Evolutionary conservation across 2,329 filamentous ascomycete species (phyloP).

Genomic region (Sclerotinia subarctica): DNA sequence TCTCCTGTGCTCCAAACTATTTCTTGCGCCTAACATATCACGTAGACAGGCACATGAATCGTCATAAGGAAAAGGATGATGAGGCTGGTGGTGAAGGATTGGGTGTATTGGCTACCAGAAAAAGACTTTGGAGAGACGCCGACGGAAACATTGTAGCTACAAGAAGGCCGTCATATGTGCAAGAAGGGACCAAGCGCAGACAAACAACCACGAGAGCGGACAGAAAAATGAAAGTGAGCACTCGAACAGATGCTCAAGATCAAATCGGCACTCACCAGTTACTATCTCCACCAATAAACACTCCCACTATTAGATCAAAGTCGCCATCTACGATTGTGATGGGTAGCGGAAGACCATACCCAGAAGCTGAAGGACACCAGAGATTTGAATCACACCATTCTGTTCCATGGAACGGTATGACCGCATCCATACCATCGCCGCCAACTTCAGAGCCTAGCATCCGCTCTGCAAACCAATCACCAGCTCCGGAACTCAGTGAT

Average conservation of each 20-base stretch:
- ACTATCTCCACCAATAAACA: slow-evolving; percentile 23
- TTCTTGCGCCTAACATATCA: slow-evolving; percentile 17
- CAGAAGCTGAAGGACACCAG: slow-evolving; percentile 10
- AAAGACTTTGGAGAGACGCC: slow-evolving; percentile 49
- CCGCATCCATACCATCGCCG: slow-evolving; percentile 32
- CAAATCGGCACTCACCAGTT: slow-evolving; percentile 15
- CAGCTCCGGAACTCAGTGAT: slow-evolving; percentile 26
- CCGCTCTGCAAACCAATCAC: slow-evolving; percentile 20
- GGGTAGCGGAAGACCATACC: slow-evolving; percentile 24
- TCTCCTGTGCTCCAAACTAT: not conserved
- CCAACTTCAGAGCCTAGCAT: slow-evolving; percentile 29
- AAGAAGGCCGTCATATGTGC: slow-evolving; percentile 37
- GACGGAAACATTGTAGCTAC: slow-evolving; percentile 48
- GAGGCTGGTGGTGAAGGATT: slow-evolving; percentile 48
- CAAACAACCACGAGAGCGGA: slow-evolving; percentile 28
- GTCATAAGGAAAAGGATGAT: slow-evolving; percentile 48
- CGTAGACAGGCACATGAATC: slow-evolving; percentile 50
- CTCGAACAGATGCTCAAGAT: slow-evolving; percentile 4
- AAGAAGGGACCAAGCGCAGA: slow-evolving; percentile 32
- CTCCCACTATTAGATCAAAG: slow-evolving; percentile 29
- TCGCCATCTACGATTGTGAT: slow-evolving; percentile 32
- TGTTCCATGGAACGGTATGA: slow-evolving; percentile 28
- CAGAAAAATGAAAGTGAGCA: slow-evolving; percentile 21
- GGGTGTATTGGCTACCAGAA: slow-evolving; percentile 47
- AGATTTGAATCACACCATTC: slow-evolving; percentile 23